Evolutionary conservation across 345 rosid genomes (phyloP), one percentile per base, ranked within the genome.

Genomic region (Sisymbrium irio): DNA sequence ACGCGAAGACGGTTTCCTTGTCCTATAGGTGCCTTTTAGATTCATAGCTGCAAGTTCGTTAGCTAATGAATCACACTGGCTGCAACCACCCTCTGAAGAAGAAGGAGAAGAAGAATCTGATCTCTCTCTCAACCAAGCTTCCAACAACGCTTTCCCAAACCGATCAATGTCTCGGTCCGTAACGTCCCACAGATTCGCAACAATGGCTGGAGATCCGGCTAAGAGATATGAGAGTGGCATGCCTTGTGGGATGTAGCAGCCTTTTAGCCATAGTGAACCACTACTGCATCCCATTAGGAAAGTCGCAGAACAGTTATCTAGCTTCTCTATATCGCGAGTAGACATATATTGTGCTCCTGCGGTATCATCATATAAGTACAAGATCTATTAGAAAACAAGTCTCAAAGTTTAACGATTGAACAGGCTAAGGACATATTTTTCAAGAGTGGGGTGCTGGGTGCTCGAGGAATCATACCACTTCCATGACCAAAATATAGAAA

Each of bases 241-340:
- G 56, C 99, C 99, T 74, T 86, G 82, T 0, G 99, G 99, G 50
- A 76, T 71, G 65, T 95, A 95, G 65, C 87, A 72, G 10, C 99
- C 99, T 37, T 87, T 83, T 30, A 88, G 75, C 64, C 79, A 72
- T 64, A 95, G 67, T 9, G 93, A 87, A 59, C 97, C 97, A 5
- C 97, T 95, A 42, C 97, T 92, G 84, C 99, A 95, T 37, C 97
- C 99, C 97, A 92, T 89, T 28, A 95, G 78, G 67, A 88, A 78
- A 47, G 93, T 81, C 53, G 97, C 97, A 10, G 93, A 90, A 77
- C 99, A 92, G 11, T 74, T 84, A 14, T 88, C 87, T 41, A 95
- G 86, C 56, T 84, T 88, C 84, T 84, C 89, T 64, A 95, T 82
- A 60, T 95, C 86, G 18, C 79, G 78, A 69, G 73, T 80, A 7